Percentiles rank a stretch among this genome's conserved stretches.
Conservation (phyloP, 1,284 basidiomycete genomes). For the Pyrrhoderma noxium region DNA sequence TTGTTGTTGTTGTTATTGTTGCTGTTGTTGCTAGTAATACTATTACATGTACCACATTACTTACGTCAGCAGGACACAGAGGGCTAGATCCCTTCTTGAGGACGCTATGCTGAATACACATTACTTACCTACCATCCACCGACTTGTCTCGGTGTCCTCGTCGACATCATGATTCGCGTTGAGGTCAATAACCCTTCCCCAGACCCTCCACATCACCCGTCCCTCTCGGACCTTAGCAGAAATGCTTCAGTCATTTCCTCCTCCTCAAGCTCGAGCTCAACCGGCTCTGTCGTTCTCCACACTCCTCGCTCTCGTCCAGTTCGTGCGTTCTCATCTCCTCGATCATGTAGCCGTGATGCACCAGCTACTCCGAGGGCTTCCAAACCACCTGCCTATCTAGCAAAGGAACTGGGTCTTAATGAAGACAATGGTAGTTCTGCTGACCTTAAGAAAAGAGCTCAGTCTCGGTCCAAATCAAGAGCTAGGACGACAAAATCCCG, state of each 20-base stretch:
- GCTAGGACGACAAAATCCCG: conserved; percentile 27
- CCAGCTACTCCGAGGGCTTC: conserved; percentile 38
- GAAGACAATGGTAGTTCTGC: conserved; percentile 27
- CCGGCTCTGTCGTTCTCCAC: conserved; percentile 34
- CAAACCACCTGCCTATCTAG: conserved; percentile 51
- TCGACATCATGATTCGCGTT: conserved; percentile 33
- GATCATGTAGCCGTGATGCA: conserved; percentile 46
- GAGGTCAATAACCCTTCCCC: conserved; percentile 33
- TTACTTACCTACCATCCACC: too few relatives aligned
- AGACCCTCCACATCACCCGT: conserved; percentile 28
- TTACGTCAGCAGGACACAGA: too few relatives aligned
- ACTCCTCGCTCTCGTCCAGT: conserved; percentile 50
- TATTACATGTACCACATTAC: too few relatives aligned
- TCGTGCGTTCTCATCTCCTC: conserved; percentile 60
- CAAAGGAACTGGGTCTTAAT: conserved; percentile 46
- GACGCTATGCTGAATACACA: too few relatives aligned
- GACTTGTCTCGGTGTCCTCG: too few relatives aligned
- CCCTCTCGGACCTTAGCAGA: conserved; percentile 59
- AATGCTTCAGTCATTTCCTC: conserved; percentile 71
- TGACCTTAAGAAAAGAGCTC: conserved; percentile 23
- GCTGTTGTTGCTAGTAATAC: too few relatives aligned
- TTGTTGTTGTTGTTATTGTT: too few relatives aligned
- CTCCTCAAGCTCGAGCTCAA: conserved; percentile 52
- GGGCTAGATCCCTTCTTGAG: too few relatives aligned
- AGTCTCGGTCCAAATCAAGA: conserved; percentile 30